These are phyloP conservation scores for Nymphaea colorata DNA, from an alignment of 164 flowering plant species.

Conservation along the genomic window DNA sequence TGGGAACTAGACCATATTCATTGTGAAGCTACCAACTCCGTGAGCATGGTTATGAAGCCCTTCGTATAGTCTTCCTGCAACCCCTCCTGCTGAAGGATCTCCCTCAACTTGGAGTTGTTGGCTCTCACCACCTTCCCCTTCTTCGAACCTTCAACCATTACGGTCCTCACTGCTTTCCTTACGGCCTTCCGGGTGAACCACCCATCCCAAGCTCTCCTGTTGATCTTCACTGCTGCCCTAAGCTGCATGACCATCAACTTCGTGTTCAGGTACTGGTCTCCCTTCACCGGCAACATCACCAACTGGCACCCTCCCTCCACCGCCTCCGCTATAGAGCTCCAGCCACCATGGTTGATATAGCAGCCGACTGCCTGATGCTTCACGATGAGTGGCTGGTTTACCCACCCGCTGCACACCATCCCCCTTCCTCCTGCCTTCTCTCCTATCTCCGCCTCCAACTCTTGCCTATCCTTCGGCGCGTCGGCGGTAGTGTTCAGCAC, in stretches of 20 bases:
- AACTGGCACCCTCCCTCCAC: constrained; percentile 7
- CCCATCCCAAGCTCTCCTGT: constrained; percentile 6
- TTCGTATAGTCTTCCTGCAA: background rate
- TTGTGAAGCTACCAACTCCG: too few relatives aligned
- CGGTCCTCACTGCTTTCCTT: constrained; percentile 2
- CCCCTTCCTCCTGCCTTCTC: constrained; percentile 13
- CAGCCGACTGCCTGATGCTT: constrained; percentile 7
- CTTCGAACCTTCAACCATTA: constrained; percentile 1
- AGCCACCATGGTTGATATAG: constrained; percentile 8
- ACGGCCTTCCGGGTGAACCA: constrained; percentile 3
- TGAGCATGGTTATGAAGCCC: too few relatives aligned
- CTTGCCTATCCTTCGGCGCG: background rate
- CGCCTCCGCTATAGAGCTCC: constrained; percentile 5
- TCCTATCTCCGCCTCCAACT: too few relatives aligned
- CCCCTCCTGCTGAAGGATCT: background rate
- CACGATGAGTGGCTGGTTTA: constrained; percentile 11
- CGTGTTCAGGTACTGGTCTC: constrained; percentile 10
- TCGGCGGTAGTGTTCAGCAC: too few relatives aligned
- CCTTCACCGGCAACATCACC: constrained; percentile 2
- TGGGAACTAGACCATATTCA: too few relatives aligned
- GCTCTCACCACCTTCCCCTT: constrained; percentile 6
- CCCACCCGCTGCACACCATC: constrained; percentile 12
- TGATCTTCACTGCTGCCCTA: constrained; percentile 8
- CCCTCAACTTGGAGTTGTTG: constrained; percentile 2
- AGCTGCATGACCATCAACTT: constrained; percentile 4